Conservation (phyloP, 768 basidiomycete species). For the Rhizopogon sp. region DNA sequence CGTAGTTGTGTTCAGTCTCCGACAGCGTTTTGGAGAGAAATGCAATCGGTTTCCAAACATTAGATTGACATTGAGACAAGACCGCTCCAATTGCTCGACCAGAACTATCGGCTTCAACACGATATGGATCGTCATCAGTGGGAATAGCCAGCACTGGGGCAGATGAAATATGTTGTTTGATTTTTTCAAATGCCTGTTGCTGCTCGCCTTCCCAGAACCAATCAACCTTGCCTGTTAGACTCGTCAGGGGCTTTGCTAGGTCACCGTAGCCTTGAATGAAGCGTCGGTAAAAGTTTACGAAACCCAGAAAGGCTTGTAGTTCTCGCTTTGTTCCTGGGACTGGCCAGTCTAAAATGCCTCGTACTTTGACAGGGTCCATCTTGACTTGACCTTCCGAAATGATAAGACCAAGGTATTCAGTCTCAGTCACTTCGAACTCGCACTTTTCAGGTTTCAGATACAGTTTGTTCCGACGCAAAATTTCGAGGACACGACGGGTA, state of each 20-base stretch:
- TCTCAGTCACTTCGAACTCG: constrained; percentile 10
- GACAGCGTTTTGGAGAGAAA: constrained; percentile 31
- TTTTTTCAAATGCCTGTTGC: constrained; percentile 20
- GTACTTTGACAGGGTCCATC: constrained; percentile 36
- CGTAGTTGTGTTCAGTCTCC: constrained; percentile 38
- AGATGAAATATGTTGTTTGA: constrained; percentile 22
- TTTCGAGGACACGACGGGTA: constrained; percentile 12
- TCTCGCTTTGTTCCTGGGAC: constrained; percentile 26
- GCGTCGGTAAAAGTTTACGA: constrained; percentile 31
- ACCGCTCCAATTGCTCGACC: constrained; percentile 28
- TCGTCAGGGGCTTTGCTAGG: constrained; percentile 23
- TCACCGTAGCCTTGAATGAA: constrained; percentile 29
- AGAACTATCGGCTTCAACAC: constrained; percentile 27
- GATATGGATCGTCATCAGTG: constrained; percentile 7
- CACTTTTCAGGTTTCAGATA: constrained; percentile 20
- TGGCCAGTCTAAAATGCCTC: constrained; percentile 34
- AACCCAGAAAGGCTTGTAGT: constrained; percentile 37
- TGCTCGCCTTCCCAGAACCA: constrained; percentile 23
- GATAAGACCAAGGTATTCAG: constrained; percentile 31
- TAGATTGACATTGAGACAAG: constrained; percentile 19
- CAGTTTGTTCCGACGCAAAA: constrained; percentile 14
- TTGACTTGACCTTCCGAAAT: constrained; percentile 19
- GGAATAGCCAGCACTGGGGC: constrained; percentile 22
- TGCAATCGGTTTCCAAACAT: constrained; percentile 31
- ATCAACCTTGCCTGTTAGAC: constrained; percentile 19